Evolutionary conservation across 139 green algal genomes (phyloP).

Genomic region (Coccomyxa sp.): DNA sequence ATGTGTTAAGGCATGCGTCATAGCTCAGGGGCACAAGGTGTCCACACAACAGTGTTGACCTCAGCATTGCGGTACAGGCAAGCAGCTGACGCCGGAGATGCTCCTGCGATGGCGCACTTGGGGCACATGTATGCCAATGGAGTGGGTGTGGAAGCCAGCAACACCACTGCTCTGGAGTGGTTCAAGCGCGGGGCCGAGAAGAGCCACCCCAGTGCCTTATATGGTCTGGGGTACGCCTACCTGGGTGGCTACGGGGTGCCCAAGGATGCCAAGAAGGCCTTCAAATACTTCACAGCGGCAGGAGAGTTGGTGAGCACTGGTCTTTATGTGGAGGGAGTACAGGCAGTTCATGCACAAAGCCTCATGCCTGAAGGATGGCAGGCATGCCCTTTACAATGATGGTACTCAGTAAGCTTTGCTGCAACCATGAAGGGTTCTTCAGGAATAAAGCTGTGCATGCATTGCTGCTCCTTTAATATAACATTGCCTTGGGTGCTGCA

Average conservation of each 20-base stretch:
- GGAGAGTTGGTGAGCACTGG: constrained; percentile 25
- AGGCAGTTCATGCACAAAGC: no score
- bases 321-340: no score
- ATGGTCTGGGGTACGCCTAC: constrained; percentile 89
- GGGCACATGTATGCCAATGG: constrained; percentile 88
- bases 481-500: no score
- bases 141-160: constrained; percentile 46
- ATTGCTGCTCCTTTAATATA: neutral
- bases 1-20: no score
- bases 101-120: constrained; percentile 78
- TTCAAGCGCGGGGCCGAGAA: constrained; percentile 43
- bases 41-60: no score
- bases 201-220: constrained; percentile 59
- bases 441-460: neutral
- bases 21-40: no score
- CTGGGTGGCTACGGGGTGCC: constrained; percentile 65
- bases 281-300: constrained; percentile 48
- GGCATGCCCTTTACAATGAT: no score
- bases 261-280: constrained; percentile 48
- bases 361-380: no score
- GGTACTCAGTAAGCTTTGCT: no score
- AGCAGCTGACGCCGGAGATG: constrained; percentile 66
- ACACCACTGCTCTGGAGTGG: constrained; percentile 44
- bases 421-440: neutral
- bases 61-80: constrained; percentile 22